These are phyloP conservation scores for Citropsis articulata DNA, from an alignment of 345 rosid genomes.

Conservation along the genomic window DNA sequence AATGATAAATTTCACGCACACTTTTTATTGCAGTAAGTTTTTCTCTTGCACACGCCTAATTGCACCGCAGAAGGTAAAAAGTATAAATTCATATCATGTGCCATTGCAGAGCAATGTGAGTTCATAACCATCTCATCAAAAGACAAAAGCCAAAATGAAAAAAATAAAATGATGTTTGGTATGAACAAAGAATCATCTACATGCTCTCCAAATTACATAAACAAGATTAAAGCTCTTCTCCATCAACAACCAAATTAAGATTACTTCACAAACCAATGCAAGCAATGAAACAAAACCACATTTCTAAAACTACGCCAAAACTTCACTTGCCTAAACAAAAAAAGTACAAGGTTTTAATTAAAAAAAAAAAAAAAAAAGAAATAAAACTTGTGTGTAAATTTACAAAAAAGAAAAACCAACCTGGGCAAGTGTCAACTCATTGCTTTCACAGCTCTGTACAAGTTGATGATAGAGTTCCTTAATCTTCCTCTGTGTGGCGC, in stretches of 20 bases:
- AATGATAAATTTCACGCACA: neutral
- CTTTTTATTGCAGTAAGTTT: neutral
- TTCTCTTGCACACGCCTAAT: neutral
- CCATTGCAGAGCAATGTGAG: neutral
- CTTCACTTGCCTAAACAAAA: neutral
- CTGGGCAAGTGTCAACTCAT: conserved; percentile 79
- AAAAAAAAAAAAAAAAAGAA: neutral
- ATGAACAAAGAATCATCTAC: neutral
- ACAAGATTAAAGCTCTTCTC: neutral
- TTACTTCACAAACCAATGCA: neutral
- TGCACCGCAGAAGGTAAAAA: neutral
- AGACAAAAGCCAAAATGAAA: neutral
- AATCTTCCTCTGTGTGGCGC: conserved; percentile 94
- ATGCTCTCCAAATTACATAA: neutral
- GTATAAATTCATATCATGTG: neutral
- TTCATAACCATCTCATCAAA: neutral
- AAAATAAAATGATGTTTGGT: neutral
- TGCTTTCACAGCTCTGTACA: conserved; percentile 60
- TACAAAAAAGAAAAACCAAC: conserved; percentile 25
- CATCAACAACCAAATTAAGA: conserved; percentile 6
- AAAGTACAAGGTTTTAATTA: neutral
- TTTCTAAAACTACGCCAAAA: neutral
- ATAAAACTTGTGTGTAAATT: neutral
- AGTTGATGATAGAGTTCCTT: conserved; percentile 84
- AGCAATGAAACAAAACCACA: neutral